Base-by-base conservation (phyloP, 1,284 basidiomycete genomes). In the Malassezia psittaci region DNA sequence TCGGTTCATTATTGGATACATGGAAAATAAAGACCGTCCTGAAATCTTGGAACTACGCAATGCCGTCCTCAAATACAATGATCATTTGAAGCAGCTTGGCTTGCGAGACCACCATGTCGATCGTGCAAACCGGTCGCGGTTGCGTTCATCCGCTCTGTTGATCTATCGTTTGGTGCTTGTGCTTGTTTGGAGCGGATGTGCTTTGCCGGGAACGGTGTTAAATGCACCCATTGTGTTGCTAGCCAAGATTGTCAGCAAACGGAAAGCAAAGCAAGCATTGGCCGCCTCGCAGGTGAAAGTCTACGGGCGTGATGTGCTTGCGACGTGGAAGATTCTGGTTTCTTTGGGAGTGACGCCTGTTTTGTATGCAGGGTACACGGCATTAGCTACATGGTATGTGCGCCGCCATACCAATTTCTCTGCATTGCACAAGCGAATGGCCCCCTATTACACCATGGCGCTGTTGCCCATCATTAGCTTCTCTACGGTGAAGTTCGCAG, bases 291-390 rank as follows among this genome's bases (percentile, higher is more conserved):
- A 84, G 10, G 94, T 98, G 74, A 99, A 99, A 77, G 83, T 99
- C 56, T 87, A 88, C 35, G 94, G 85, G 29, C 83, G 88, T 47
- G 94, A 99, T 74, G 94, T 98, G 12, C 79, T 99, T 15, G 94
- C 90, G 0, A 91, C 91, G 2, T 98, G 94, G 94, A 98, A 99
- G 76, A 84, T 99, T 33, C 81, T 99, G 44, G 91, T 98, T 51
- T 93, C 90, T 11, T 79, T 98, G 48, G 94, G 86, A 19, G 79
- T 90, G 37, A 86, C 89, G 7, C 93, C 94, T 7, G 77, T 94
- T 7, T 78, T 98, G 34, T 98, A 98, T 78, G 76, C 66, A 21
- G 59, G 65, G 57, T 75, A 75, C 59, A 66, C 72, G 2, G 64
- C 35, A 1, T 69, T 91, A 35, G 88, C 90, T 10, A 87, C 87